Percentiles rank a stretch among this genome's conserved stretches.
These are phyloP conservation scores for Yamadazyma sp. DNA, from an alignment of 805 yeast genomes.

Conservation along the genomic window DNA sequence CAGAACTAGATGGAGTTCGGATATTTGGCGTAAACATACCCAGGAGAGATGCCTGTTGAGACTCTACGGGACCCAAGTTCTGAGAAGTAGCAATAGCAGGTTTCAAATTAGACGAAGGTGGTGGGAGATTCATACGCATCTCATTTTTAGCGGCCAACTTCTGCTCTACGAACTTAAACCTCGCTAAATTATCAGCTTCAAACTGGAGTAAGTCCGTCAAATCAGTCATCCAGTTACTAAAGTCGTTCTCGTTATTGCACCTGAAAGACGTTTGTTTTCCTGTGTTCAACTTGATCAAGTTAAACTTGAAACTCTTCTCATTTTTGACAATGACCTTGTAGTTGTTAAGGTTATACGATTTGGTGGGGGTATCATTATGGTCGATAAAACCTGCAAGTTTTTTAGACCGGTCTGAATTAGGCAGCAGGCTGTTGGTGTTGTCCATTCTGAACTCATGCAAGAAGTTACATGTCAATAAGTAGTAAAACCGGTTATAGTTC, in stretches of 20 bases:
- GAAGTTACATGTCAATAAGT: conserved; percentile 42
- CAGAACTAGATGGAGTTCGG: conserved; percentile 31
- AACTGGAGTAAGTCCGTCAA: conserved; percentile 51
- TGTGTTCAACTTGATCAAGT: conserved; percentile 26
- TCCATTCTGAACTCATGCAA: conserved; percentile 44
- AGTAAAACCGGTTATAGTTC: conserved; percentile 37
- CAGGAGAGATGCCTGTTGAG: conserved; percentile 23
- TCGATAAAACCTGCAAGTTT: conserved; percentile 42
- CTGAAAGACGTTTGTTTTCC: conserved; percentile 40
- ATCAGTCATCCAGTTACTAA: conserved; percentile 55
- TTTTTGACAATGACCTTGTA: conserved; percentile 32
- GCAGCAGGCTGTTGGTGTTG: conserved; percentile 2
- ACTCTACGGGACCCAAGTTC: neutral
- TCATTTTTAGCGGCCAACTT: conserved; percentile 30
- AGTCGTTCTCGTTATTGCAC: conserved; percentile 45
- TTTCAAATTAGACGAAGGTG: neutral
- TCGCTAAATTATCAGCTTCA: conserved; percentile 43
- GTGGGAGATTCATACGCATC: neutral
- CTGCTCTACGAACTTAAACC: conserved; percentile 49
- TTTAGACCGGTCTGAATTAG: conserved; percentile 18
- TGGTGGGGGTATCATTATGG: conserved; percentile 39
- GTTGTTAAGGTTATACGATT: conserved; percentile 44
- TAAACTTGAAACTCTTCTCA: conserved; percentile 34
- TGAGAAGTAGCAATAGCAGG: neutral
- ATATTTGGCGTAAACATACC: conserved; percentile 41